These are phyloP conservation scores for Claviceps lovelessii DNA, from an alignment of 2,329 filamentous ascomycete species.

Conservation along the genomic window DNA sequence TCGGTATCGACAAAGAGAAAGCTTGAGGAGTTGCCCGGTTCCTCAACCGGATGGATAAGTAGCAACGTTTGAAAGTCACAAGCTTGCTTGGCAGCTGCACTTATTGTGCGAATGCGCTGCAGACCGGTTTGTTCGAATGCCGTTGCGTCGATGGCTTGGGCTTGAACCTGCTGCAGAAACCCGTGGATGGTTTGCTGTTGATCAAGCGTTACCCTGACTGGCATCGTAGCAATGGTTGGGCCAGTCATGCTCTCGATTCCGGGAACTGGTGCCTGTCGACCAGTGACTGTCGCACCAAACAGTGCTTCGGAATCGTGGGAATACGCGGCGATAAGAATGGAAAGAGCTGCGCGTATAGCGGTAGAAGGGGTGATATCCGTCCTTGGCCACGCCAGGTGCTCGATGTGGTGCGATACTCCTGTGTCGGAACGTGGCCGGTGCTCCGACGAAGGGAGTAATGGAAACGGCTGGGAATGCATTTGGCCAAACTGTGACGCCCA, in stretches of 20 bases:
- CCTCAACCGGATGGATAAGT: slow-evolving; percentile 8
- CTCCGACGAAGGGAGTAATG: neutral
- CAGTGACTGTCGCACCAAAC: slow-evolving; percentile 13
- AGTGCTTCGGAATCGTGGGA: slow-evolving; percentile 18
- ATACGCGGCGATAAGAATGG: slow-evolving; percentile 21
- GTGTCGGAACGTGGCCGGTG: slow-evolving; percentile 8
- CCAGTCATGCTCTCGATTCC: slow-evolving; percentile 14
- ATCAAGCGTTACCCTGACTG: slow-evolving; percentile 17
- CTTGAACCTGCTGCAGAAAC: slow-evolving; percentile 23
- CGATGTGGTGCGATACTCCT: slow-evolving; percentile 21
- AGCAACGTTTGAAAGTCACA: slow-evolving; percentile 6
- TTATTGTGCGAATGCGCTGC: neutral
- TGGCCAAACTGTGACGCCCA: slow-evolving; percentile 1
- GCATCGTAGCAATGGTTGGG: slow-evolving; percentile 16
- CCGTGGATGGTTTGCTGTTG: slow-evolving; percentile 15
- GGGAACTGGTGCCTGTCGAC: slow-evolving; percentile 11
- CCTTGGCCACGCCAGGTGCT: slow-evolving; percentile 11
- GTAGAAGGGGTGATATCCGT: slow-evolving; percentile 7
- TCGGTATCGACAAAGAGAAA: neutral
- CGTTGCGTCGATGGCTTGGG: slow-evolving; percentile 2
- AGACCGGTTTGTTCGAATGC: slow-evolving; percentile 4
- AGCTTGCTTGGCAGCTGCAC: neutral
- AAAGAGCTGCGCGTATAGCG: slow-evolving; percentile 11
- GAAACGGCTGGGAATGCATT: neutral
- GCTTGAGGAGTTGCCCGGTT: neutral